Percentiles rank a stretch among this genome's conserved stretches.
phyloP scores from a whole-genome alignment of 73 alveolate genomes.

The Tetrahymena thermophila region DNA sequence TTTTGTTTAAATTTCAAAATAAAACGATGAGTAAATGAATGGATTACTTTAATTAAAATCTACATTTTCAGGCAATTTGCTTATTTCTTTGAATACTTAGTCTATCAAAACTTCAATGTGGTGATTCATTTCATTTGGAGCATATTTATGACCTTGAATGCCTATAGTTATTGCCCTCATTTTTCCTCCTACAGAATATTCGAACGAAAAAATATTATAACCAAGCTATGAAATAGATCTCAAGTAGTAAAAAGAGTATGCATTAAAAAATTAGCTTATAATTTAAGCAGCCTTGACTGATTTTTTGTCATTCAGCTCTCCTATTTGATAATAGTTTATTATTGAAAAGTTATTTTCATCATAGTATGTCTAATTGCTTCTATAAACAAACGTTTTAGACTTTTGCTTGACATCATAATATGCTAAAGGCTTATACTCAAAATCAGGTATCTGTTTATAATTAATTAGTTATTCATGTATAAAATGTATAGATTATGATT shows the following conservation, averaged over 20 bases:
- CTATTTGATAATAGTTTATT: not conserved
- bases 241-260: not conserved
- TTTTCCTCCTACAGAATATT: not conserved
- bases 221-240: not conserved
- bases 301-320: not conserved
- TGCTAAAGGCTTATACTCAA: not conserved
- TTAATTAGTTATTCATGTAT: too few relatives aligned
- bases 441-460: not conserved
- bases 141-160: not conserved
- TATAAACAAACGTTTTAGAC: not conserved
- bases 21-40: too few relatives aligned
- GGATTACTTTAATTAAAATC: not conserved
- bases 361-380: not conserved
- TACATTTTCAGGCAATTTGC: not conserved
- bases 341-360: not conserved
- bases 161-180: not conserved
- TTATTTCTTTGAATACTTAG: not conserved
- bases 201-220: not conserved
- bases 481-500: too few relatives aligned
- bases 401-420: not conserved
- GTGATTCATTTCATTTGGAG: not conserved
- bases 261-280: not conserved
- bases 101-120: not conserved
- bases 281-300: not conserved
- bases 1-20: too few relatives aligned